Evolutionary conservation across 2,329 filamentous ascomycete genomes (phyloP).

Genomic region (Fusarium vanettenii): DNA sequence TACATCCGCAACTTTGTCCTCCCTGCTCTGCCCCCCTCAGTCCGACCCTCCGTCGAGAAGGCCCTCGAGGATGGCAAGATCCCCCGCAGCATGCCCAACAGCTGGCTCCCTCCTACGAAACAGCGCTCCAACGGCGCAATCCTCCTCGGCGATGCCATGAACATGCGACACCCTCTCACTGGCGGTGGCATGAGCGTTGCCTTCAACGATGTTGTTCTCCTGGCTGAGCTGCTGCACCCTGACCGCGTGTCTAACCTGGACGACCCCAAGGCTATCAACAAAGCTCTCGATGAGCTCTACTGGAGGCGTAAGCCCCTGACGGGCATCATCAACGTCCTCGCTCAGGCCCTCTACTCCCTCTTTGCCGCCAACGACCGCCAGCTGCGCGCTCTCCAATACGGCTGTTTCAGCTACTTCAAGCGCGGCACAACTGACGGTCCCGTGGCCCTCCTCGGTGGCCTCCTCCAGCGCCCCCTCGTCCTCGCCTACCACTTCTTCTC

Average conservation of each 20-base stretch:
- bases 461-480: conserved; percentile 80
- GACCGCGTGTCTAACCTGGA: conserved; percentile 74
- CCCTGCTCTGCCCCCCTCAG: conserved; percentile 77
- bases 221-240: conserved; percentile 80
- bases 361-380: conserved; percentile 87
- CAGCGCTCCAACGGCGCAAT: conserved; percentile 74
- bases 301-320: conserved; percentile 86
- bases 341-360: conserved; percentile 89
- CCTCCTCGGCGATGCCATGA: conserved; percentile 92
- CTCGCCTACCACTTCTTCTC: conserved; percentile 95
- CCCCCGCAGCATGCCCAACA: conserved; percentile 91
- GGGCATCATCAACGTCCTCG: conserved; percentile 96
- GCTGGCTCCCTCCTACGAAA: conserved; percentile 82
- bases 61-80: conserved; percentile 84
- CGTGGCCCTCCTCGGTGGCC: conserved; percentile 81
- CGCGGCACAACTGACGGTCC: conserved; percentile 81
- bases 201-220: conserved; percentile 88
- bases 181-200: conserved; percentile 98
- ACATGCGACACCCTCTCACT: conserved; percentile 99
- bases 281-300: conserved; percentile 82
- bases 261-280: conserved; percentile 73
- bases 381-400: conserved; percentile 83
- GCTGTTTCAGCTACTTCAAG: conserved; percentile 94
- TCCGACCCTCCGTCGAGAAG: conserved; percentile 78
- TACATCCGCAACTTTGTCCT: conserved; percentile 86